phyloP scores from a whole-genome alignment of 148 eudicot species.

The Dysphania ambrosioides region DNA sequence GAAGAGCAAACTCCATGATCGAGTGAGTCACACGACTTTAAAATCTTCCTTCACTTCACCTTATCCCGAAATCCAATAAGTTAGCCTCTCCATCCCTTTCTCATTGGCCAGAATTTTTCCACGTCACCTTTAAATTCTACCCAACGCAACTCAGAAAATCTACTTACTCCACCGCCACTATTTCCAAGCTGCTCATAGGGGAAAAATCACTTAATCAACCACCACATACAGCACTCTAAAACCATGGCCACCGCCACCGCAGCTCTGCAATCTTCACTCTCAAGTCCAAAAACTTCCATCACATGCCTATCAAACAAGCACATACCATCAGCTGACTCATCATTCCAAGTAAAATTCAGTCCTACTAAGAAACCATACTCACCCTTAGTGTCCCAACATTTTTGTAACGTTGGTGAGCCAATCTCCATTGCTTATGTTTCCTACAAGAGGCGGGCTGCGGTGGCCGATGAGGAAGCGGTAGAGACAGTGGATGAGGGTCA shows the following conservation, averaged over 20 bases:
- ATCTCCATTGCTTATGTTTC: slow-evolving; percentile 9
- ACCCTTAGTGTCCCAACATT: slow-evolving; percentile 14
- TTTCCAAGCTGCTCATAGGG: not conserved
- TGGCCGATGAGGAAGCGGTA: slow-evolving; percentile 37
- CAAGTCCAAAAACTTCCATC: slow-evolving; percentile 37
- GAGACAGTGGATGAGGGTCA: slow-evolving; percentile 23
- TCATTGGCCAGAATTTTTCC: not conserved
- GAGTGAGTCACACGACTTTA: no score
- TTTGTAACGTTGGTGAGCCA: slow-evolving; percentile 24
- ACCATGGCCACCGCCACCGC: slow-evolving; percentile 55
- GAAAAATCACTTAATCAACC: not conserved
- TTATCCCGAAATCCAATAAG: slow-evolving; percentile 15
- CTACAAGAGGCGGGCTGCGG: slow-evolving; percentile 41
- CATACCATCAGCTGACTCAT: slow-evolving; percentile 23
- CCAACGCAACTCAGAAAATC: not conserved
- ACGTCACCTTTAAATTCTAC: slow-evolving; percentile 4
- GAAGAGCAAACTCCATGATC: no score
- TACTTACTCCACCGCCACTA: not conserved
- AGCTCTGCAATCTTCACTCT: slow-evolving; percentile 42
- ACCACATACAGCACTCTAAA: slow-evolving; percentile 21
- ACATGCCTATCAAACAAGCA: slow-evolving; percentile 27
- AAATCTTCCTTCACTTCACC: no score
- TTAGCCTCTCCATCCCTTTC: not conserved
- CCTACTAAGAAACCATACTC: slow-evolving; percentile 22
- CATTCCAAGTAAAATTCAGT: slow-evolving; percentile 23